These are phyloP conservation scores for Zygotorulaspora florentina DNA, from an alignment of 805 yeast genomes.

Conservation along the genomic window DNA sequence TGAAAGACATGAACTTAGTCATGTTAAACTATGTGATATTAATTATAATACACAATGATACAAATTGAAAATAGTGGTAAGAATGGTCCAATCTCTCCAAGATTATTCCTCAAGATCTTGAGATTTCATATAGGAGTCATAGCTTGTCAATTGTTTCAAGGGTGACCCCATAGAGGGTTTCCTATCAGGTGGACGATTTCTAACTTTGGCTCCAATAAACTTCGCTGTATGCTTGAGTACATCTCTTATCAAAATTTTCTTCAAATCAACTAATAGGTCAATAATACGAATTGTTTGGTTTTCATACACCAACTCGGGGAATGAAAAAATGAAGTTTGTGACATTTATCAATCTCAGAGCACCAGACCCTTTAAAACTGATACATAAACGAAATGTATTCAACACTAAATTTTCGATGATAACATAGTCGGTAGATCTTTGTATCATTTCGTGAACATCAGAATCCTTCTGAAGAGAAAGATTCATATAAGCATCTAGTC, in stretches of 20 bases:
- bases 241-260: constrained; percentile 57
- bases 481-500: constrained; percentile 12
- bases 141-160: constrained; percentile 8
- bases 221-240: constrained; percentile 67
- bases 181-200: constrained; percentile 14
- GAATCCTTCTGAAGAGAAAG: constrained; percentile 19
- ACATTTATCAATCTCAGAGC: constrained; percentile 68
- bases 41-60: background rate
- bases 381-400: constrained; percentile 48
- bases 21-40: background rate
- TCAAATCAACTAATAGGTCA: constrained; percentile 60
- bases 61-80: background rate
- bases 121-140: constrained; percentile 7
- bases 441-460: constrained; percentile 61
- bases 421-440: constrained; percentile 67
- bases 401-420: constrained; percentile 59
- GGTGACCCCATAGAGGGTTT: constrained; percentile 2
- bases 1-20: background rate
- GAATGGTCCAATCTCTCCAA: no score
- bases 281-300: constrained; percentile 68
- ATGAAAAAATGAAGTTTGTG: constrained; percentile 58
- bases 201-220: constrained; percentile 71
- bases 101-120: constrained; percentile 3
- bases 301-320: constrained; percentile 57
- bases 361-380: constrained; percentile 77